These are phyloP conservation scores for Rubia yunnanensis DNA, from an alignment of 257 asterid genomes.

Conservation along the genomic window DNA sequence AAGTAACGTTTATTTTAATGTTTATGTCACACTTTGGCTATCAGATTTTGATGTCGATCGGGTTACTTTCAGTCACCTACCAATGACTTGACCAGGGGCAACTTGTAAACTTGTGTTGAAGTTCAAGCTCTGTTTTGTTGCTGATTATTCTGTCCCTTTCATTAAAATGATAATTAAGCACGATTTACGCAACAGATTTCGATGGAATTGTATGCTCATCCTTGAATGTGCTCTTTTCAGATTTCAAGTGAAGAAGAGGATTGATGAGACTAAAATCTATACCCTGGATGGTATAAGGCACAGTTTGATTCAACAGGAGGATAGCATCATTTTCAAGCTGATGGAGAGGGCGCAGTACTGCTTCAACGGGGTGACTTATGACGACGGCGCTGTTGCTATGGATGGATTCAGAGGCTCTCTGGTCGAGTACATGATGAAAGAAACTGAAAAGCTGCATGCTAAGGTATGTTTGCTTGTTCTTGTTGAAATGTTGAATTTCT, in stretches of 20 bases:
- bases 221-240: conserved; percentile 27
- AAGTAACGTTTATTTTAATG: neutral
- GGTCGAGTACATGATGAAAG: conserved; percentile 76
- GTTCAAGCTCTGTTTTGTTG: neutral
- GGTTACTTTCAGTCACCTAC: neutral
- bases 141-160: neutral
- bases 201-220: neutral
- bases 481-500: conserved; percentile 1
- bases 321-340: conserved; percentile 77
- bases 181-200: neutral
- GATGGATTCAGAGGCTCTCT: conserved; percentile 77
- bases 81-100: neutral
- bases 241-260: conserved; percentile 37
- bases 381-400: conserved; percentile 53
- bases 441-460: conserved; percentile 92
- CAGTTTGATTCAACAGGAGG: conserved; percentile 86
- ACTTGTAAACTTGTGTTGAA: neutral
- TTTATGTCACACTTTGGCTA: neutral
- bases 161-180: neutral
- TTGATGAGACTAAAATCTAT: conserved; percentile 69
- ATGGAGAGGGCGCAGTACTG: conserved; percentile 90
- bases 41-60: neutral
- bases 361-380: conserved; percentile 59
- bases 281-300: conserved; percentile 83
- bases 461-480: conserved; percentile 29